Base-by-base conservation (phyloP, 1,284 basidiomycete genomes). In the Cryptococcus hybrid region DNA sequence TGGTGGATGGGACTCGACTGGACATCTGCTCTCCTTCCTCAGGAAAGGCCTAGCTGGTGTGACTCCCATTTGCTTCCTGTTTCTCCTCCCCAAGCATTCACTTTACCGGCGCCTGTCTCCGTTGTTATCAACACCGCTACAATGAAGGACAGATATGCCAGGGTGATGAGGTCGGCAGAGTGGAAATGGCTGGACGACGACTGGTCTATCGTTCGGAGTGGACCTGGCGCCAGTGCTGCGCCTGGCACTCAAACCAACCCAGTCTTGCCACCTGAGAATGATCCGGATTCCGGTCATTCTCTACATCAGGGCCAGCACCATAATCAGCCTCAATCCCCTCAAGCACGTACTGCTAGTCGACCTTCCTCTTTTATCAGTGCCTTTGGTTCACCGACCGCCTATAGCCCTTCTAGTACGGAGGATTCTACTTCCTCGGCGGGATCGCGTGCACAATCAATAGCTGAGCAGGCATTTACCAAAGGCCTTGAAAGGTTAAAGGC, bases 171-270 rank as follows among this genome's bases (percentile, higher is more conserved):
- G 47, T 86, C 84, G 11, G 89, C 90, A 35, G 83, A 79, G 7
- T 94, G 92, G 92, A 79, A 80, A 35, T 94, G 91, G 91, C 85
- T 89, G 56, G 90, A 94, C 71, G 82, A 84, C 36, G 91, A 94
- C 73, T 94, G 91, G 91, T 82, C 83, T 5, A 86, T 93, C 45
- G 75, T 89, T 18, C 60, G 71, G 12, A 64, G 68, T 13, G 70
- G 66, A 9, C 63, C 61, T 7, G 55, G 58, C 47, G 5, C 24
- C 51, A 18, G 35, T n/a, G 42, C 24, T 24, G 58, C 65, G 34
- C 62, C 67, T 5, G 55, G 57, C 1, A 34, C 64, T 1, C 57
- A 59, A 4, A 47, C 55, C 9, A 43, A 39, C 30, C 30, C 30
- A 30, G 30, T 30, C 30, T 30, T 30, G 30, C 30, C 30, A 30